Percentiles rank a stretch among this genome's conserved stretches.
These are phyloP conservation scores for Amylostereum areolatum DNA, from an alignment of 1,284 basidiomycete genomes.

Conservation along the genomic window DNA sequence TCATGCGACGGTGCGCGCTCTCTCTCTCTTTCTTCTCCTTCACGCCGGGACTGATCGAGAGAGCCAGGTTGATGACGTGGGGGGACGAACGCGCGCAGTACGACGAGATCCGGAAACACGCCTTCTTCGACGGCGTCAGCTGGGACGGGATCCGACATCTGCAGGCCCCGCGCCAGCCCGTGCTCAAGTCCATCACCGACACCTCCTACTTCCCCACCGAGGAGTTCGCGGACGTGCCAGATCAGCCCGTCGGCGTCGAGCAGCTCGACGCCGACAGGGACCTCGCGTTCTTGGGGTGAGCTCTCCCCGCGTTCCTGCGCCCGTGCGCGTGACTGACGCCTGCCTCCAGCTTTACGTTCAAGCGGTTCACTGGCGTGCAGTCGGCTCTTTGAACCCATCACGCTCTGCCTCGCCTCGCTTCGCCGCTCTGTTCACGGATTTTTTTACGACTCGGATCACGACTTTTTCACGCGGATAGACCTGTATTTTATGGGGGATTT, in stretches of 20 bases:
- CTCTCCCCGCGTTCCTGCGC: neutral
- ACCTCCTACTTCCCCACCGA: conserved; percentile 98
- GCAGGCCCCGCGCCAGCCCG: conserved; percentile 93
- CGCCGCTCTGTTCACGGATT: neutral
- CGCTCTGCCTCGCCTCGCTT: neutral
- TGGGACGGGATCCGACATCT: conserved; percentile 90
- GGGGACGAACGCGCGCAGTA: conserved; percentile 75
- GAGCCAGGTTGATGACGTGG: conserved; percentile 79
- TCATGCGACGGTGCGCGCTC: conserved; percentile 66
- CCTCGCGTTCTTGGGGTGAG: conserved; percentile 32
- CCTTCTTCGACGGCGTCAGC: conserved; percentile 96
- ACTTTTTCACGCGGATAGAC: too few species aligned
- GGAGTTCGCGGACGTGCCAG: conserved; percentile 81
- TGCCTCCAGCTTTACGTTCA: conserved; percentile 14
- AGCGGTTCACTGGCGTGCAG: conserved; percentile 15
- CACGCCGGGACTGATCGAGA: too few species aligned
- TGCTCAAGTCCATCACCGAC: conserved; percentile 87
- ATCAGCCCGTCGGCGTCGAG: conserved; percentile 67
- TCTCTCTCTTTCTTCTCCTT: neutral
- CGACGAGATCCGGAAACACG: conserved; percentile 89
- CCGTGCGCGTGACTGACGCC: neutral
- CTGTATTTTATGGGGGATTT: too few species aligned
- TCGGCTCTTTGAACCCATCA: conserved; percentile 8
- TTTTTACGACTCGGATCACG: neutral
- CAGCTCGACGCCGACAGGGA: conserved; percentile 79